These are phyloP conservation scores for Schwanniomyces yamadae DNA, from an alignment of 805 yeast species.

Conservation along the genomic window DNA sequence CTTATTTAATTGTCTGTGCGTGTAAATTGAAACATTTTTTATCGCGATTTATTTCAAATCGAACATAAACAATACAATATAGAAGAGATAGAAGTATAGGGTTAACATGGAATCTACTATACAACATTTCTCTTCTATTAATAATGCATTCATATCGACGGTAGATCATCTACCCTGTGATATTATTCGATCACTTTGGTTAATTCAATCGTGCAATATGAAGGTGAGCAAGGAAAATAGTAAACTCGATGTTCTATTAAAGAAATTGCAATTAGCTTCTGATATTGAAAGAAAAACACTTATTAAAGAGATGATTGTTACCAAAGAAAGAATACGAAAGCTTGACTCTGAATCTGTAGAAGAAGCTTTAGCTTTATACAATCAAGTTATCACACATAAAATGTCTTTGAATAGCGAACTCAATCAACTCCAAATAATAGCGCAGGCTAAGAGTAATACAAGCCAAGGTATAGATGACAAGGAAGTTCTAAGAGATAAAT, in stretches of 20 bases:
- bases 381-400: slow-evolving; percentile 32
- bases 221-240: slow-evolving; percentile 21
- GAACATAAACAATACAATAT: too few species aligned
- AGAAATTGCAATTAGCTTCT: slow-evolving; percentile 8
- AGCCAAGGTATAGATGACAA: slow-evolving; percentile 8
- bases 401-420: slow-evolving; percentile 23
- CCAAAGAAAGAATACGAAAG: slow-evolving; percentile 8
- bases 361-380: slow-evolving; percentile 27
- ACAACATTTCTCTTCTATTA: slow-evolving; percentile 26
- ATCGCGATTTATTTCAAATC: too few species aligned
- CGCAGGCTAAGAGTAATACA: slow-evolving; percentile 11
- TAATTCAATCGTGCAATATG: slow-evolving; percentile 38
- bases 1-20: too few species aligned
- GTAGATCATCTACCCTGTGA: slow-evolving; percentile 46
- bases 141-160: slow-evolving; percentile 40
- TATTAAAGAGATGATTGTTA: slow-evolving; percentile 5
- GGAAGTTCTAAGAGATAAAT: slow-evolving; percentile 25
- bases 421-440: slow-evolving; percentile 20
- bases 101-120: slow-evolving; percentile 13
- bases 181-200: slow-evolving; percentile 42
- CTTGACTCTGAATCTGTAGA: slow-evolving; percentile 21
- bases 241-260: slow-evolving; percentile 17
- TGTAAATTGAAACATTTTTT: too few species aligned
- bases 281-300: neutral
- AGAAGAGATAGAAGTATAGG: neutral